Evolutionary conservation across 2,329 filamentous ascomycete species (phyloP).

Genomic region (Calycina herbarum): DNA sequence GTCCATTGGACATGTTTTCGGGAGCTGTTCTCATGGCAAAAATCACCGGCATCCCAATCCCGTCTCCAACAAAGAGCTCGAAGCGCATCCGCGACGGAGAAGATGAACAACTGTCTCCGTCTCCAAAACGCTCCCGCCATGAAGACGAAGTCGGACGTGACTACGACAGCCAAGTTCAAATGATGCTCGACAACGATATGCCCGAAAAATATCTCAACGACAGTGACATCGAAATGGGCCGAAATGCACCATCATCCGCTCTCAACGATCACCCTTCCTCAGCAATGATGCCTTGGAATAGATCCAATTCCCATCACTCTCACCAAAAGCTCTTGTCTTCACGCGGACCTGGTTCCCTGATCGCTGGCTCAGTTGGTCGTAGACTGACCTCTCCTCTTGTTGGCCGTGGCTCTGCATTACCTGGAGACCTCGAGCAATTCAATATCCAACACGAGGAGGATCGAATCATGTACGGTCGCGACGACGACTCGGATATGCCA

Average conservation of each 20-base stretch:
- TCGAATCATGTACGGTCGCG: constrained; percentile 31
- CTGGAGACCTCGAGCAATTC: constrained; percentile 30
- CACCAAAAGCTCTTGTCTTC: constrained; percentile 45
- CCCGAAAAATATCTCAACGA: constrained; percentile 35
- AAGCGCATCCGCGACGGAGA: constrained; percentile 24
- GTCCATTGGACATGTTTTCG: constrained; percentile 59
- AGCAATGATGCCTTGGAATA: constrained; percentile 67
- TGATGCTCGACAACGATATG: constrained; percentile 42
- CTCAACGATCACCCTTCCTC: constrained; percentile 68
- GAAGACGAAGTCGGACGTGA: constrained; percentile 41
- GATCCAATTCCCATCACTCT: constrained; percentile 53
- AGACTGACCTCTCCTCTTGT: constrained; percentile 60
- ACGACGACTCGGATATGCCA: constrained; percentile 20
- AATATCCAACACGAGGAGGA: constrained; percentile 25
- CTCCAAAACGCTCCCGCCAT: constrained; percentile 41
- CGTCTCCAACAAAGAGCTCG: constrained; percentile 8
- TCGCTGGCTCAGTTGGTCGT: constrained; percentile 37
- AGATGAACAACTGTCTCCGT: constrained; percentile 29
- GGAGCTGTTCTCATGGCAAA: constrained; percentile 53
- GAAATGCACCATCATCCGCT: constrained; percentile 60
- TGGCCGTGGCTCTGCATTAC: constrained; percentile 43
- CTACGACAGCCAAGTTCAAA: constrained; percentile 37
- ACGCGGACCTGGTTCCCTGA: constrained; percentile 21
- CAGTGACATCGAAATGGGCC: constrained; percentile 63
- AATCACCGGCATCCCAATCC: constrained; percentile 22